phyloP scores from a whole-genome alignment of 306 rosid genomes.

The Castanea crenata region DNA sequence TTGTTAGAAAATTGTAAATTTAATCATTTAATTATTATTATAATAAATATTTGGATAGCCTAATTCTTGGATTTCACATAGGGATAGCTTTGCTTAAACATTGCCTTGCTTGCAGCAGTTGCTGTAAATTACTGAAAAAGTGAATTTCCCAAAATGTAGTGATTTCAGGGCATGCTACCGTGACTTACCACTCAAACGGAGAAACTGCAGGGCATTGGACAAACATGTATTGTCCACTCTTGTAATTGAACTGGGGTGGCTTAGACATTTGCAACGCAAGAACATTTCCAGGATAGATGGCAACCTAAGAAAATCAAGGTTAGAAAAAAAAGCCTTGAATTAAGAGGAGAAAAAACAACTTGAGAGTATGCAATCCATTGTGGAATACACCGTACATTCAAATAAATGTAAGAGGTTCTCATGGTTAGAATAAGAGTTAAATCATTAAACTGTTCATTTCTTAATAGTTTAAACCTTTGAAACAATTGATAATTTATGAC shows the following conservation, averaged over 20 bases:
- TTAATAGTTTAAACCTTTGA: no score
- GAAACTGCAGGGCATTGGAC: slow-evolving; percentile 99
- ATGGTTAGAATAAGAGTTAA: not conserved
- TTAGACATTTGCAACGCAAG: slow-evolving; percentile 96
- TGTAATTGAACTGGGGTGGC: slow-evolving; percentile 88
- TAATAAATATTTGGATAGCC: no score
- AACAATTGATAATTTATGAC: not conserved
- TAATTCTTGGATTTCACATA: not conserved
- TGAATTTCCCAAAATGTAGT: not conserved
- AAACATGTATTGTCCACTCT: slow-evolving; percentile 99
- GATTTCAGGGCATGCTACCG: not conserved
- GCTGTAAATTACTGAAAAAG: not conserved
- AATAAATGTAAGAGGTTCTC: not conserved
- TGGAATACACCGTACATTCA: not conserved
- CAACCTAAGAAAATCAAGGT: slow-evolving; percentile 54
- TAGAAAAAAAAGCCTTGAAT: not conserved
- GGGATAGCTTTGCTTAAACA: not conserved
- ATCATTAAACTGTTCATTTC: no score
- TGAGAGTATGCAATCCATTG: not conserved
- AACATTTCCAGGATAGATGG: slow-evolving; percentile 96
- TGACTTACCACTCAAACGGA: slow-evolving; percentile 90
- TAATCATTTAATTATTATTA: no score
- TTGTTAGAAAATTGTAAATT: no score
- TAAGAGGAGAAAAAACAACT: not conserved
- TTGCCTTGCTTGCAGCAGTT: no score